A percentile compares a stretch with the other conserved stretches of the same genome.
phyloP scores from a whole-genome alignment of 257 asterid genomes.

The Cinchona pubescens region DNA sequence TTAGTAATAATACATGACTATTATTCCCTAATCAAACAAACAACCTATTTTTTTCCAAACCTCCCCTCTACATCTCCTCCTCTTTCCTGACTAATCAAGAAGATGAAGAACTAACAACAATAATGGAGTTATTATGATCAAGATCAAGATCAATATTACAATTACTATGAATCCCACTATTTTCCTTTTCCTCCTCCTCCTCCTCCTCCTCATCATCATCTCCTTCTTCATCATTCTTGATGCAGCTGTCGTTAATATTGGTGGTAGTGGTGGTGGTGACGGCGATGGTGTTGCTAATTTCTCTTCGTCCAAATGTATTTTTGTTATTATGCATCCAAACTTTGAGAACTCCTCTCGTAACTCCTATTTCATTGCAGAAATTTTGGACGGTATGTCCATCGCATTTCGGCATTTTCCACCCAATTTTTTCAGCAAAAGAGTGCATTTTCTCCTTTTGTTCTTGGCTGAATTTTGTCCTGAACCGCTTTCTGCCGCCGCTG shows the following conservation, averaged over 20 bases:
- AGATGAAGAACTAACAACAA: slow-evolving; percentile 27
- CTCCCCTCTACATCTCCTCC: neutral
- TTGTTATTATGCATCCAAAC: slow-evolving; percentile 58
- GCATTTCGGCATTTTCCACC: slow-evolving; percentile 60
- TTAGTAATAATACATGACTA: neutral
- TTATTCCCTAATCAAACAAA: neutral
- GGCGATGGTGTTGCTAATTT: neutral
- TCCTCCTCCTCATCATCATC: too few relatives aligned
- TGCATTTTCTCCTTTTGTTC: slow-evolving; percentile 67
- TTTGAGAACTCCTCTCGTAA: slow-evolving; percentile 32
- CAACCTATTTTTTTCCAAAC: neutral
- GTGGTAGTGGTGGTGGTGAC: neutral
- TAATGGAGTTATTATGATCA: slow-evolving; percentile 18
- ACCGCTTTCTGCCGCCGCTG: slow-evolving; percentile 55
- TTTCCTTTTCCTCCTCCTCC: slow-evolving; percentile 4
- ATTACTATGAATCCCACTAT: neutral
- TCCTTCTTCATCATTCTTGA: too few relatives aligned
- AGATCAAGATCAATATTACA: slow-evolving; percentile 12
- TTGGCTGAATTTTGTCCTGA: slow-evolving; percentile 55
- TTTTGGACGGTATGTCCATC: slow-evolving; percentile 46
- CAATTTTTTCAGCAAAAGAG: slow-evolving; percentile 44
- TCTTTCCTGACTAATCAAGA: neutral
- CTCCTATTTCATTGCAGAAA: slow-evolving; percentile 42
- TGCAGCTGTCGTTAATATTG: neutral
- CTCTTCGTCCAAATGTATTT: slow-evolving; percentile 21